These are phyloP conservation scores for Haplosporangium gracile DNA, from an alignment of 192 early-diverging fungal species.

Conservation along the genomic window DNA sequence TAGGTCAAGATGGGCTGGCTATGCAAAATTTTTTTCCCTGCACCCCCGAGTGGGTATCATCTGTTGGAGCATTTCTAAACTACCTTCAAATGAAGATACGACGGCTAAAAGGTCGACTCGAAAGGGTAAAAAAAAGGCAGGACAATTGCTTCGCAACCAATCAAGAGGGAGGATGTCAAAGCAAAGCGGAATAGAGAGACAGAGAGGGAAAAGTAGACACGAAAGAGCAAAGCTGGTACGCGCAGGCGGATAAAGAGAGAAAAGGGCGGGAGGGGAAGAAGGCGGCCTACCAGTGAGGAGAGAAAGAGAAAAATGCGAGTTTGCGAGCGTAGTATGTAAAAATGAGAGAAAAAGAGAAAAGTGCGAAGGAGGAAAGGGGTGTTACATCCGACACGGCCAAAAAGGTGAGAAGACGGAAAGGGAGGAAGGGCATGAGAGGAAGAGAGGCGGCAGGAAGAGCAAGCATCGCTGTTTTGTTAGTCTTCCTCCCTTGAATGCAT, in stretches of 20 bases:
- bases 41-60: not conserved
- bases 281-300: not conserved
- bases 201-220: not conserved
- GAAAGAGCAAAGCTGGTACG: no score
- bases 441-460: not conserved
- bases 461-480: no score
- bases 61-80: not conserved
- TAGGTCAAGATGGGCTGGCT: not conserved
- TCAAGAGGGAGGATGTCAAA: not conserved
- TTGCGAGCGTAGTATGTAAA: no score
- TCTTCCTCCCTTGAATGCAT: no score
- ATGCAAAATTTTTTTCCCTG: not conserved
- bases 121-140: not conserved
- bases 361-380: no score
- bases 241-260: not conserved
- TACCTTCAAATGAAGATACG: not conserved
- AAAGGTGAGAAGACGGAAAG: no score
- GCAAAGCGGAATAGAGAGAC: not conserved
- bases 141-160: not conserved
- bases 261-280: not conserved
- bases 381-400: no score
- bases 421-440: not conserved
- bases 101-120: not conserved
- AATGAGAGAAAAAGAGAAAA: not conserved
- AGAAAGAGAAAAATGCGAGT: not conserved